Percentiles rank a stretch among this genome's conserved stretches.
phyloP scores from a whole-genome alignment of 371 early-diverging fungal genomes.

The Mortierella sp. region DNA sequence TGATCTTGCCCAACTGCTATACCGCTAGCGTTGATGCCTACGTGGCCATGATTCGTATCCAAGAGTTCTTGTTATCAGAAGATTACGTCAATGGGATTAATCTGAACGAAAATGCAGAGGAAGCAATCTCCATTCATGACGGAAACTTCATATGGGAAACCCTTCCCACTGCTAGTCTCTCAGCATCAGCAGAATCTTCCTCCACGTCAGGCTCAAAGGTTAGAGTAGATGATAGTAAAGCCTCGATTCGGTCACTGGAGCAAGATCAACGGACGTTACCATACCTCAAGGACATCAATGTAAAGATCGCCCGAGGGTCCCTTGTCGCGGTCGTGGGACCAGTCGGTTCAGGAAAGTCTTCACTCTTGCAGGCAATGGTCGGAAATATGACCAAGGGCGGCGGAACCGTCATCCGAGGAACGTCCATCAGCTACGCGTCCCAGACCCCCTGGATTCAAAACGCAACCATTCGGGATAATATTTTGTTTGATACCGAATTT shows the following conservation, averaged over 20 bases:
- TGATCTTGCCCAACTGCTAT: constrained; percentile 75
- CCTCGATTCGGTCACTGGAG: neutral
- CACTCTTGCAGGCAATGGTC: constrained; percentile 66
- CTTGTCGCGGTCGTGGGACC: constrained; percentile 72
- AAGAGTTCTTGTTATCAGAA: constrained; percentile 69
- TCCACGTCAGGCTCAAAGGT: neutral
- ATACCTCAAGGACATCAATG: constrained; percentile 22
- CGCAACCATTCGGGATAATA: constrained; percentile 68
- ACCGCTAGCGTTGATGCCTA: constrained; percentile 70
- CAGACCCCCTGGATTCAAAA: constrained; percentile 71
- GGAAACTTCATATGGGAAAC: constrained; percentile 74
- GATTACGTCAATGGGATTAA: constrained; percentile 62
- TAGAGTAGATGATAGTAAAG: neutral
- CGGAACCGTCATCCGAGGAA: constrained; percentile 20
- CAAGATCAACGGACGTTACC: constrained; percentile 1
- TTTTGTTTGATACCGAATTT: constrained; percentile 66
- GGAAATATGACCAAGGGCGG: constrained; percentile 59
- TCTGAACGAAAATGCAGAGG: constrained; percentile 52
- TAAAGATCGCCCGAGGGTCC: constrained; percentile 59
- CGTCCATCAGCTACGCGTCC: constrained; percentile 42
- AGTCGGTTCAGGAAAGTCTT: constrained; percentile 72
- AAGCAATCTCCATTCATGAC: constrained; percentile 54
- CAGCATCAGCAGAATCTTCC: neutral
- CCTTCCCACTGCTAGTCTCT: neutral
- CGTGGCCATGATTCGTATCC: constrained; percentile 73